Percentiles rank a stretch among this genome's conserved stretches.
Conservation (phyloP, 2,329 filamentous ascomycete genomes). For the Cordyceps javanica region DNA sequence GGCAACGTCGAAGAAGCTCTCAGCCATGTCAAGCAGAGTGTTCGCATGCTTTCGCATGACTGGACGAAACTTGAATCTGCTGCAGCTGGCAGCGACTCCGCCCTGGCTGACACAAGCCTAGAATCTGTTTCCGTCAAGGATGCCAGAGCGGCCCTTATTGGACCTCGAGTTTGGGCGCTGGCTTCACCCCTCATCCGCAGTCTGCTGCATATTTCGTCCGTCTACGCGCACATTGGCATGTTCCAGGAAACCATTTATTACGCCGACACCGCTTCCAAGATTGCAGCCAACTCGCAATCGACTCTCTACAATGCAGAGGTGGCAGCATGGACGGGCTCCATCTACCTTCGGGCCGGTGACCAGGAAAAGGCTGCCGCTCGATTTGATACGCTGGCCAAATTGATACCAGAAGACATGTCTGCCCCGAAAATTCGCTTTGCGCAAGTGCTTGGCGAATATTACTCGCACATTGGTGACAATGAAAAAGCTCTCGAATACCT, state of each 20-base stretch:
- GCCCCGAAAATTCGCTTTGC: slow-evolving; percentile 37
- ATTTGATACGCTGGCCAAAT: slow-evolving; percentile 46
- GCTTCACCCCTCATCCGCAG: slow-evolving; percentile 67
- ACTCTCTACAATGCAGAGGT: slow-evolving; percentile 51
- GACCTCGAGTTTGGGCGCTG: slow-evolving; percentile 71
- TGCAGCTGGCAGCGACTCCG: slow-evolving; percentile 21
- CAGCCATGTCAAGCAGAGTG: slow-evolving; percentile 48
- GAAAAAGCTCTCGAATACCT: slow-evolving; percentile 39
- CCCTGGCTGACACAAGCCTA: slow-evolving; percentile 24
- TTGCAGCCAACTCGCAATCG: slow-evolving; percentile 63
- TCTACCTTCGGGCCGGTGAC: slow-evolving; percentile 53
- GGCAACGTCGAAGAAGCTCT: slow-evolving; percentile 56
- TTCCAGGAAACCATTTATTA: slow-evolving; percentile 86
- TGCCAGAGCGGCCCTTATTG: slow-evolving; percentile 17
- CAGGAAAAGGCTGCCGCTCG: slow-evolving; percentile 48
- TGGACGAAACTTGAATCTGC: slow-evolving; percentile 45
- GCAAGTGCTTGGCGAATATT: slow-evolving; percentile 51
- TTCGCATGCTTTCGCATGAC: slow-evolving; percentile 50
- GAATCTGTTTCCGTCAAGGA: slow-evolving; percentile 21
- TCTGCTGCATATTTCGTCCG: slow-evolving; percentile 64
- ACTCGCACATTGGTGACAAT: slow-evolving; percentile 41
- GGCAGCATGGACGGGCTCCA: slow-evolving; percentile 47
- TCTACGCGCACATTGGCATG: slow-evolving; percentile 80
- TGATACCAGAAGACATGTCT: slow-evolving; percentile 38
- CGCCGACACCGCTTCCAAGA: slow-evolving; percentile 72